These are phyloP conservation scores for Nephelium lappaceum DNA, from an alignment of 345 rosid species.

Conservation along the genomic window DNA sequence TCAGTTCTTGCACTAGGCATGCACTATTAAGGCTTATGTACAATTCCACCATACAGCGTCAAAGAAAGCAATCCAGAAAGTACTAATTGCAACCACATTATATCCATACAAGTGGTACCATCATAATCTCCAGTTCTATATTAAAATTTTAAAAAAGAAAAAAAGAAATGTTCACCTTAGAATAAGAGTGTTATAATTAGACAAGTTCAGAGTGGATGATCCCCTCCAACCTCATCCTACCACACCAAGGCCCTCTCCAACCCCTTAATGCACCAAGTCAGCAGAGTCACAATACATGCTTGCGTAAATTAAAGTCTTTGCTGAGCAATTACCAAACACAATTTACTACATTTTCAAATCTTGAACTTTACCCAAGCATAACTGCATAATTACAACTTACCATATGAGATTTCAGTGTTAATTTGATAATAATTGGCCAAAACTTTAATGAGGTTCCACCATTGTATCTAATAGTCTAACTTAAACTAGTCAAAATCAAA, in stretches of 20 bases:
- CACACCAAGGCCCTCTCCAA: neutral
- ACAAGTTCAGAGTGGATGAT: neutral
- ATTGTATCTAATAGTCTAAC: neutral
- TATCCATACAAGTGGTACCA: neutral
- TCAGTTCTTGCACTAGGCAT: neutral
- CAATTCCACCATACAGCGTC: neutral
- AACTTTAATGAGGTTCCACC: neutral
- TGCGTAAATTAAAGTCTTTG: neutral
- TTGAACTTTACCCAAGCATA: neutral
- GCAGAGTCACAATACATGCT: neutral
- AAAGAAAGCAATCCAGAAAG: conserved; percentile 2
- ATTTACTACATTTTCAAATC: neutral
- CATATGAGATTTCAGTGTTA: neutral
- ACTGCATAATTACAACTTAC: no score
- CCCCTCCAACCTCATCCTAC: neutral
- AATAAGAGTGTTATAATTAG: neutral
- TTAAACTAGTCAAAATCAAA: neutral
- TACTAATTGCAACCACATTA: neutral
- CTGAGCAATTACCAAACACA: neutral
- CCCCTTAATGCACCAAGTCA: neutral
- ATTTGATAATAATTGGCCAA: neutral
- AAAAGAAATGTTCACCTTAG: neutral
- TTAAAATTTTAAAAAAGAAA: neutral
- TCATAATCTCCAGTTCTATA: neutral
- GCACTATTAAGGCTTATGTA: neutral